Base-by-base conservation (phyloP, 202 grass and related monocot genomes). In the Alloteropsis angusta region DNA sequence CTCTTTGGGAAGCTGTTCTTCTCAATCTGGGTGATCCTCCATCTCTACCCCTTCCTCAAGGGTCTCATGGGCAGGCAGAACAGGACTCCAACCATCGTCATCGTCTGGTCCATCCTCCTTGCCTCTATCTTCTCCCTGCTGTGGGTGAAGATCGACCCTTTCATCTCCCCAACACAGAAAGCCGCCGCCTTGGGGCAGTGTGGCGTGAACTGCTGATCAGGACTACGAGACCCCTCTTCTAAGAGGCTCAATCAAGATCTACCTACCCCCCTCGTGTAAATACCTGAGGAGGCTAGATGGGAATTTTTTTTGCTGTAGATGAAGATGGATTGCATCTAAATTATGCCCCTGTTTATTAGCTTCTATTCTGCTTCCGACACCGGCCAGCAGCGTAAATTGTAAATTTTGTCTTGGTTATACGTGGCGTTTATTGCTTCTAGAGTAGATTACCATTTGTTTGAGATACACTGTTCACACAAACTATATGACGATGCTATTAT, bases 1-100 rank as follows among this genome's bases (percentile, higher is more conserved):
- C 83, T 97, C n/a, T 97, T 97, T 0, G 93, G 93, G 44, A 97
- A 93, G 71, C 82, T 97, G 23, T 97, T 97, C 88, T 97, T 97
- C 64, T 83, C 93, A 6, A 91, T 97, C 18, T 97, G 93, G 93
- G 93, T 97, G 73, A 97, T 97, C 71, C 82, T 93, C 63, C 93
- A 97, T 93, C 90, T 97, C 6, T 97, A 97, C 65, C 93, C 93
- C 4, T 97, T 97, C 84, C 85, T 93, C 66, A 97, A 97, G 87
- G 93, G 93, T 90, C 86, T 97, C 53, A 68, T 97, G 87, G 93
- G 93, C 73, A 87, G 79, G 78, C 93, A 97, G 72, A 97, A 97
- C 85, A 86, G 93, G 62, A 97, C 93, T 0, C 93, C 90, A 4
- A 97, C 93, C 7, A 91, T 97, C 4, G 93, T 97, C 60, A 97